phyloP scores from a whole-genome alignment of 768 basidiomycete species.

The Hericium alpestre region DNA sequence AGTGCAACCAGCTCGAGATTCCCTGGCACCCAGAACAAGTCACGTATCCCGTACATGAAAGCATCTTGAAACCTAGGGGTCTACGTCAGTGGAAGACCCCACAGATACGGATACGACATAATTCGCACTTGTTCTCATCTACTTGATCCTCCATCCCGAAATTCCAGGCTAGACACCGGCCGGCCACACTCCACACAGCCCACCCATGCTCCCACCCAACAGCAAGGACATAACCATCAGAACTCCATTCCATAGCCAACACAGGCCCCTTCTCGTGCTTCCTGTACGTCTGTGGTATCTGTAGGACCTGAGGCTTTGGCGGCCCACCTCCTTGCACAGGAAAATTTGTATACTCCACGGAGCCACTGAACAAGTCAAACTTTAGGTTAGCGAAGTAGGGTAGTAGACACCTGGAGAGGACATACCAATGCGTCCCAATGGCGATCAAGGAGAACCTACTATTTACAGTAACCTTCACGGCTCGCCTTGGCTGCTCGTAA shows the following conservation, averaged over 20 bases:
- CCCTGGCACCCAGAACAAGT: conserved; percentile 86
- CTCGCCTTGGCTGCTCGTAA: conserved; percentile 60
- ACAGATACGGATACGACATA: not conserved
- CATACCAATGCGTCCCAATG: conserved; percentile 62
- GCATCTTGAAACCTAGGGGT: conserved; percentile 54
- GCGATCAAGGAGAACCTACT: conserved; percentile 74
- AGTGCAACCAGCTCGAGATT: conserved; percentile 83
- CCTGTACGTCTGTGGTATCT: conserved; percentile 53
- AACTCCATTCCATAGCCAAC: conserved; percentile 77
- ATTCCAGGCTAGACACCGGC: conserved; percentile 73
- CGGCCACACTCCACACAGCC: conserved; percentile 85
- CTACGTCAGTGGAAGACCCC: conserved; percentile 5
- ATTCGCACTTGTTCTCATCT: conserved; percentile 38
- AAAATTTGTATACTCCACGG: conserved; percentile 56
- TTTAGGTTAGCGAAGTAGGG: conserved; percentile 5
- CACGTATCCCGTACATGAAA: conserved; percentile 74
- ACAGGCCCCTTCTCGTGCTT: conserved; percentile 49
- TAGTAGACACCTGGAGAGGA: not conserved
- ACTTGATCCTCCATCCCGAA: conserved; percentile 57
- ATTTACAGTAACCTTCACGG: conserved; percentile 60
- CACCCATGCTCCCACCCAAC: conserved; percentile 87
- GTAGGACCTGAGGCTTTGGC: conserved; percentile 50
- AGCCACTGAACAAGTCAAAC: conserved; percentile 36
- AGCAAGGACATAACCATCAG: conserved; percentile 90
- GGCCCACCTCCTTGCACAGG: conserved; percentile 50